These are phyloP conservation scores for Boletus pseudopeckii DNA, from an alignment of 768 basidiomycete species.

Conservation along the genomic window DNA sequence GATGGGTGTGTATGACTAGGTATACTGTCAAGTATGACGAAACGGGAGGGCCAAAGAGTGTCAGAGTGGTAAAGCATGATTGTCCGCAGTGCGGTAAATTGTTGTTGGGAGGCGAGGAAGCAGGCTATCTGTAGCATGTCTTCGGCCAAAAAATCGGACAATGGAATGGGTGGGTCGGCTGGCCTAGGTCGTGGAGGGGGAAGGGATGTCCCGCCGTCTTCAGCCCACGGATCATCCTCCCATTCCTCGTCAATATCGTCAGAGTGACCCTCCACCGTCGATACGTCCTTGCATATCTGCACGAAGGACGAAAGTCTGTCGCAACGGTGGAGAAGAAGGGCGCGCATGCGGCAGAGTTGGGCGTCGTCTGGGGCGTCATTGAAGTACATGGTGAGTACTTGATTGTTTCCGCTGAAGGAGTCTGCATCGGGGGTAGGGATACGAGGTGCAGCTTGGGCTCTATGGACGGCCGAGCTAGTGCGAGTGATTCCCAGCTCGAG, in stretches of 20 bases:
- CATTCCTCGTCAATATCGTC: constrained; percentile 45
- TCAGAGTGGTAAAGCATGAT: constrained; percentile 57
- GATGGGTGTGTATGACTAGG: constrained; percentile 71
- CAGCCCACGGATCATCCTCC: constrained; percentile 64
- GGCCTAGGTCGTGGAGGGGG: constrained; percentile 17
- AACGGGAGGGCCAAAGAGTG: constrained; percentile 65
- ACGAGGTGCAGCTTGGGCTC: constrained; percentile 40
- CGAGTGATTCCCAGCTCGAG: constrained; percentile 63
- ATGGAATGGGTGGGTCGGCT: constrained; percentile 43
- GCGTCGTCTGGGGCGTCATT: constrained; percentile 54
- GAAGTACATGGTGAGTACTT: constrained; percentile 52
- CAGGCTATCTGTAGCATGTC: constrained; percentile 59
- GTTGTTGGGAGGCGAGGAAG: constrained; percentile 59
- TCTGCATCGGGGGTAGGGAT: constrained; percentile 18
- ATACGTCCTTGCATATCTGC: constrained; percentile 49
- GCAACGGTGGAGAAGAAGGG: constrained; percentile 61
- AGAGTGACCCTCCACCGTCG: constrained; percentile 24
- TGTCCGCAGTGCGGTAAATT: constrained; percentile 54
- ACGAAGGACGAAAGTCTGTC: constrained; percentile 73
- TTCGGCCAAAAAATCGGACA: constrained; percentile 61
- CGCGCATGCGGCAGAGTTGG: constrained; percentile 61
- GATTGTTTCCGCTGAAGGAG: constrained; percentile 14
- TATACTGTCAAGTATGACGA: constrained; percentile 65
- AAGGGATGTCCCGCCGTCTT: constrained; percentile 37
- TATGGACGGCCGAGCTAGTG: constrained; percentile 46